Base-by-base conservation (phyloP, 2,329 filamentous ascomycete genomes). In the Westerdykella ornata region DNA sequence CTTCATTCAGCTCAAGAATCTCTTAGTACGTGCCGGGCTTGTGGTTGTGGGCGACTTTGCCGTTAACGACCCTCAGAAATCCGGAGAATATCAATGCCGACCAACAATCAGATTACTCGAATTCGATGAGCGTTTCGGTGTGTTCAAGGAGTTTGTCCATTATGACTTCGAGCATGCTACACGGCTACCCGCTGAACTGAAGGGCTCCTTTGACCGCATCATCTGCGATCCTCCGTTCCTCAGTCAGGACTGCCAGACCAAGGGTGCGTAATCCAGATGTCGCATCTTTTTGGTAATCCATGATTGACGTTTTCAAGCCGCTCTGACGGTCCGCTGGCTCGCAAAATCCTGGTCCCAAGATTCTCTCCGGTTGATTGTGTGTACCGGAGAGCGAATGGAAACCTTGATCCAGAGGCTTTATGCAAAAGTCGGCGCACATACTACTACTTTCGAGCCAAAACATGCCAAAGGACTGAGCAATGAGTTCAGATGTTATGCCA, bases 141-240 rank as follows among this genome's bases (percentile, higher is more conserved):
- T 90, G 7, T 88, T 90, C 57, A 73, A 80, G 4, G 81, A 88
- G 49, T 90, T 86, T 57, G 68, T 82, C 26, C 78, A 74, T 40
- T 92, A 90, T 63, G 84, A 92, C 66, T 88, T 83, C 53, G 71
- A 79, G 45, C 68, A 80, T 39, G 84, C 86, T 0, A 68, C 84
- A 20, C 78, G 80, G 52, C 68, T 88, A 13, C 81, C 82, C 29
- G 72, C 62, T 11, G 63, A 74, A 26, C 63, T 88, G 28, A 85
- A 83, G 57, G 78, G 76, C 15, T 70, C 66, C 15, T 77, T 83
- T 35, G 82, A 88, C 63, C 75, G 80, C 40, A 75, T 90, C 45
- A 82, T 89, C 41, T 78, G 77, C 52, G 86, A 92, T 58, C 86
- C 86, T 7, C 86, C 86, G 0, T 90, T 90, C 60, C 70, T 90